Evolutionary conservation across 1,139 yeast species (phyloP), one percentile per base, ranked within the genome.

Genomic region (Pichia sp.): DNA sequence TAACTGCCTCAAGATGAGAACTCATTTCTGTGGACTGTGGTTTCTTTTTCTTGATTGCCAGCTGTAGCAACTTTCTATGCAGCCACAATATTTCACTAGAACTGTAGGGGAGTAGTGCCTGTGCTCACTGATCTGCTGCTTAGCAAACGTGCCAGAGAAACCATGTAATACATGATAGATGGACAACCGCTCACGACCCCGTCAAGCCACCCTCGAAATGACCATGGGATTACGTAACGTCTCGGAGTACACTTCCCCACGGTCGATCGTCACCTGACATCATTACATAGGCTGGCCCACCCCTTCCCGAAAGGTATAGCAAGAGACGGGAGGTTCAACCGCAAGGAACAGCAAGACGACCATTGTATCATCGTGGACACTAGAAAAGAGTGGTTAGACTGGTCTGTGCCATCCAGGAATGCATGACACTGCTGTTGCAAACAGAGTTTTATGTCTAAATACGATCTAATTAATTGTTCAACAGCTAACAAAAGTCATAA

Each of bases 181-280:
- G 40, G 26, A 16, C 30, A 10, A 42, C 45, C 13, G 29, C 45
- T 13, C 45, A 42, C 45, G 13, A 42, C 45, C 30, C 29, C 29
- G 29, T 8, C 31, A 15, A 19, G 49, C 26, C 23, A 15, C 26
- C 23, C 31, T 36, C 50, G 34, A 38, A 23, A 19, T 11, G 23
- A 3, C 5, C 50, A n/a, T n/a, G 41, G 41, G 29, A 19, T 42
- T 42, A 42, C 45, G 45, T 42, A 19, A 42, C 13, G 30, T 4
- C 26, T 42, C 45, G 45, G 45, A 42, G 45, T 42, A 26, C 45
- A 42, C 29, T 16, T 26, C 7, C n/a, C 45, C 45, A 19, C 11
- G 45, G 30, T 42, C 45, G 45, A 36, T 36, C 40, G 40, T 36
- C 40, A 36, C 40, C 40, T 36, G 40, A 36, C 40, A 42, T 42